Evolutionary conservation across 192 early-diverging fungal genomes (phyloP).

Genomic region (Mortierella antarctica): DNA sequence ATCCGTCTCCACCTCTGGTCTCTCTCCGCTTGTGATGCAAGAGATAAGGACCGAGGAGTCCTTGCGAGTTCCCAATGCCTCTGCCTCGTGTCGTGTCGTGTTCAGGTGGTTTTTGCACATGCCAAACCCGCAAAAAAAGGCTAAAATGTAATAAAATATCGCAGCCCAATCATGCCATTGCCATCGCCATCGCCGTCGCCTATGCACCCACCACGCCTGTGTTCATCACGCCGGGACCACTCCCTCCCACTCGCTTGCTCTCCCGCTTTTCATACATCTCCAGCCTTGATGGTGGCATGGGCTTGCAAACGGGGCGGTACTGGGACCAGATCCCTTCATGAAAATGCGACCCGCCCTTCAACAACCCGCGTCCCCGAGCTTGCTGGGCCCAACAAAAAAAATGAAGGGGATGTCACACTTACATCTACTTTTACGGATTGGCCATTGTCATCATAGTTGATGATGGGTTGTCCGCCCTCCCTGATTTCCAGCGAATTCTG

Average conservation of each 20-base stretch:
- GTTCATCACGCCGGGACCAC: not conserved
- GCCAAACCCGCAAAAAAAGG: slow-evolving; percentile 18
- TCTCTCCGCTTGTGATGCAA: not conserved
- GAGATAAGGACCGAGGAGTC: not conserved
- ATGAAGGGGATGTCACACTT: slow-evolving; percentile 21
- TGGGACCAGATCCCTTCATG: no score
- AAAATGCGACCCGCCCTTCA: no score
- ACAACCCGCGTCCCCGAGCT: not conserved
- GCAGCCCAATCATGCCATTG: slow-evolving; percentile 9
- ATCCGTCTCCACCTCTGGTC: no score
- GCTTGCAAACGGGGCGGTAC: no score
- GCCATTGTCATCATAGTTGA: slow-evolving; percentile 80
- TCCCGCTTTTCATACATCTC: no score
- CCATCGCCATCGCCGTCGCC: not conserved
- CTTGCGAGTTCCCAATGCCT: no score
- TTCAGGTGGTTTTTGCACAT: slow-evolving; percentile 30
- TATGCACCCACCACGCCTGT: not conserved
- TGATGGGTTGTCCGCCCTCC: slow-evolving; percentile 90
- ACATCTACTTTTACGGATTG: slow-evolving; percentile 64
- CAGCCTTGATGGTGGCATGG: no score
- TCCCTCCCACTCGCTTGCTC: not conserved
- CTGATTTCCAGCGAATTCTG: slow-evolving; percentile 92
- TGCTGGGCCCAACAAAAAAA: not conserved
- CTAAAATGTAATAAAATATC: no score
- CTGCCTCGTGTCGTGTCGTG: not conserved